These are phyloP conservation scores for Phytophthora syringae DNA, from an alignment of 352 stramenopile genomes.

Conservation along the genomic window DNA sequence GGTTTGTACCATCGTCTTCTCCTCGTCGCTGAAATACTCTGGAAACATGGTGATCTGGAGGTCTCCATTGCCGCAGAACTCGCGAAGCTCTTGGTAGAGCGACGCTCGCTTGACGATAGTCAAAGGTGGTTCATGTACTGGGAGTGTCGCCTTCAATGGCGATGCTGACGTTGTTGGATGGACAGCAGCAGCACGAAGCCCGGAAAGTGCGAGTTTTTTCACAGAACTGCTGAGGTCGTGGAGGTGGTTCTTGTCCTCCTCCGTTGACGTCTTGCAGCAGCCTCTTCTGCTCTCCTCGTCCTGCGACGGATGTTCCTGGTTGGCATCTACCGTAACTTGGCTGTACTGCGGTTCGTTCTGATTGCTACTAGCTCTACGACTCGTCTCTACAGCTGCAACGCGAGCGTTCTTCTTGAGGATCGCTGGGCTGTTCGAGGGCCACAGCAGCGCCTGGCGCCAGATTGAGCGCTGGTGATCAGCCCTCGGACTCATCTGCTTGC, in stretches of 20 bases:
- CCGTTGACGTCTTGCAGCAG: slow-evolving; percentile 13
- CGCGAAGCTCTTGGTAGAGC: slow-evolving; percentile 64
- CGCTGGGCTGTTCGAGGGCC: slow-evolving; percentile 37
- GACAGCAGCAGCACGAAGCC: slow-evolving; percentile 20
- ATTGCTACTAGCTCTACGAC: slow-evolving; percentile 36
- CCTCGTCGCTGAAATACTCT: slow-evolving; percentile 63
- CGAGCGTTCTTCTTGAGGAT: slow-evolving; percentile 45
- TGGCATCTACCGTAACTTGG: slow-evolving; percentile 12
- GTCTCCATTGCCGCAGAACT: slow-evolving; percentile 57
- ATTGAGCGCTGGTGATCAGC: slow-evolving; percentile 36
- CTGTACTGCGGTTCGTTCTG: slow-evolving; percentile 26
- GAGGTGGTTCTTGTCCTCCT: slow-evolving; percentile 33
- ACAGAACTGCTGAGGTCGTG: slow-evolving; percentile 38
- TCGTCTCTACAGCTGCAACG: slow-evolving; percentile 22
- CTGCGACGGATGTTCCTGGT: slow-evolving; percentile 19
- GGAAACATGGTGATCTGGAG: slow-evolving; percentile 68
- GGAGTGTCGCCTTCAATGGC: slow-evolving; percentile 12
- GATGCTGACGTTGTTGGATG: slow-evolving; percentile 13
- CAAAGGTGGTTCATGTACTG: slow-evolving; percentile 13
- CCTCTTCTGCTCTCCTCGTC: slow-evolving; percentile 6
- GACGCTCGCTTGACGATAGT: slow-evolving; percentile 45
- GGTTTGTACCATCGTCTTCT: slow-evolving; percentile 60
- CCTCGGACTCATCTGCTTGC: slow-evolving; percentile 18
- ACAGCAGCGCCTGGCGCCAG: slow-evolving; percentile 45
- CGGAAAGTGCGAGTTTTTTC: slow-evolving; percentile 37